These are phyloP conservation scores for Diaporthe sp. DNA, from an alignment of 2,329 filamentous ascomycete genomes.

Conservation along the genomic window DNA sequence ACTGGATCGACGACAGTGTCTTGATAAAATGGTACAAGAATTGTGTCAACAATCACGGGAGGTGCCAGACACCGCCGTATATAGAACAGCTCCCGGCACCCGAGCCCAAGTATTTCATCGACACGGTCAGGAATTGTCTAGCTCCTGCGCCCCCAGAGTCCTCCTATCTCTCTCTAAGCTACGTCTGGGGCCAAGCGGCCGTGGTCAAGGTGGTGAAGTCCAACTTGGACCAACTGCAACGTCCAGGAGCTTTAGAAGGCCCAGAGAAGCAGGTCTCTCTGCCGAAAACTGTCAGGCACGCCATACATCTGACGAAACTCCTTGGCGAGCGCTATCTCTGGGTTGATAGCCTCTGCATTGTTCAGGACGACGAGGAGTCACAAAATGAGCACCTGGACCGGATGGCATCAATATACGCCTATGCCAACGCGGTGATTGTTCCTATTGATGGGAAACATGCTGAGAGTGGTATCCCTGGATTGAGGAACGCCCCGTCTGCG, in stretches of 20 bases:
- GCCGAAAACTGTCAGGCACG: constrained; percentile 5
- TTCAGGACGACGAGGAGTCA: constrained; percentile 1
- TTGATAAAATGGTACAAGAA: not conserved
- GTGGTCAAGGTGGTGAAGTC: not conserved
- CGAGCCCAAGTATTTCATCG: not conserved
- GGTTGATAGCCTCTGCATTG: constrained; percentile 27
- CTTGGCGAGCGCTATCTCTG: constrained; percentile 34
- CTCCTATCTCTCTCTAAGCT: not conserved
- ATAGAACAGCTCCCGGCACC: not conserved
- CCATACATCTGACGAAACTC: not conserved
- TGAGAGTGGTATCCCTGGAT: not conserved
- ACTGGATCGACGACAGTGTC: not conserved
- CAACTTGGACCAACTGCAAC: not conserved
- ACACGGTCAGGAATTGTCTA: not conserved
- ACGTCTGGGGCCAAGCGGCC: constrained; percentile 6
- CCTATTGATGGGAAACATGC: constrained; percentile 4
- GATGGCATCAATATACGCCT: constrained; percentile 29
- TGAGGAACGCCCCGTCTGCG: not conserved
- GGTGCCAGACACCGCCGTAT: not conserved
- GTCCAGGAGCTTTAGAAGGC: not conserved
- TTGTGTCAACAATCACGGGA: not conserved
- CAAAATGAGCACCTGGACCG: not conserved
- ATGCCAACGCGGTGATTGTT: constrained; percentile 20
- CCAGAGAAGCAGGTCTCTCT: not conserved
- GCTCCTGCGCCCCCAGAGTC: not conserved